Evolutionary conservation across 2,329 filamentous ascomycete species (phyloP).

Genomic region (Trichoderma sp.): DNA sequence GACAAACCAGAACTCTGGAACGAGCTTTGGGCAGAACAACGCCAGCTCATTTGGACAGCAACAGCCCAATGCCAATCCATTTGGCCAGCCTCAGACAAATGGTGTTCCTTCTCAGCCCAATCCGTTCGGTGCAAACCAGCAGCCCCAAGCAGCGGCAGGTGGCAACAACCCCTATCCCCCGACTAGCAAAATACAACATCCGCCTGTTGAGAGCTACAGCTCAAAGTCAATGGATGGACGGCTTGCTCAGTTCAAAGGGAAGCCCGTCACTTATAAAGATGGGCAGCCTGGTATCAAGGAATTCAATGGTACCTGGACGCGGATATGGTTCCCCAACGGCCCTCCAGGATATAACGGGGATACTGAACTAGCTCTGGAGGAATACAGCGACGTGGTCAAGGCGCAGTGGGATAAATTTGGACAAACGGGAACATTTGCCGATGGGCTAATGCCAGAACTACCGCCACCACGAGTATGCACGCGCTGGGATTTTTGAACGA

Average conservation of each 20-base stretch:
- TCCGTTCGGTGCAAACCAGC: constrained; percentile 31
- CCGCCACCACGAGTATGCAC: constrained; percentile 79
- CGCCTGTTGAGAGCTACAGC: constrained; percentile 47
- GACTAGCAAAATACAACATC: constrained; percentile 48
- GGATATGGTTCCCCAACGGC: constrained; percentile 74
- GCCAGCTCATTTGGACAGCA: constrained; percentile 34
- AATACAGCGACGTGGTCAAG: constrained; percentile 62
- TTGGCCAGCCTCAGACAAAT: constrained; percentile 33
- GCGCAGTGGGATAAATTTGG: constrained; percentile 66
- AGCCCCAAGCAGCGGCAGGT: background rate
- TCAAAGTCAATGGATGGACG: constrained; percentile 45
- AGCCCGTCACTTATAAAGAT: constrained; percentile 60
- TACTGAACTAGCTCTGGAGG: constrained; percentile 59
- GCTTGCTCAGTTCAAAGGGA: constrained; percentile 63
- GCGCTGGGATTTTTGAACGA: constrained; percentile 66
- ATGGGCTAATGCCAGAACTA: constrained; percentile 71
- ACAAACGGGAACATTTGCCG: constrained; percentile 67
- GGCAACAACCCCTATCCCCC: constrained; percentile 47
- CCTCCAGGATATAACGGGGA: constrained; percentile 64
- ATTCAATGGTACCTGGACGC: constrained; percentile 58
- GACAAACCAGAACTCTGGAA: constrained; percentile 18
- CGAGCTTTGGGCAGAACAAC: constrained; percentile 25
- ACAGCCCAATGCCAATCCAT: constrained; percentile 28
- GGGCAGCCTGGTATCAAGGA: constrained; percentile 51
- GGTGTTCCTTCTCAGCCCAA: constrained; percentile 28